Percentiles rank a stretch among this genome's conserved stretches.
Evolutionary conservation across 495 filamentous ascomycete species (phyloP).

Genomic region (Aspergillus kassunensis): DNA sequence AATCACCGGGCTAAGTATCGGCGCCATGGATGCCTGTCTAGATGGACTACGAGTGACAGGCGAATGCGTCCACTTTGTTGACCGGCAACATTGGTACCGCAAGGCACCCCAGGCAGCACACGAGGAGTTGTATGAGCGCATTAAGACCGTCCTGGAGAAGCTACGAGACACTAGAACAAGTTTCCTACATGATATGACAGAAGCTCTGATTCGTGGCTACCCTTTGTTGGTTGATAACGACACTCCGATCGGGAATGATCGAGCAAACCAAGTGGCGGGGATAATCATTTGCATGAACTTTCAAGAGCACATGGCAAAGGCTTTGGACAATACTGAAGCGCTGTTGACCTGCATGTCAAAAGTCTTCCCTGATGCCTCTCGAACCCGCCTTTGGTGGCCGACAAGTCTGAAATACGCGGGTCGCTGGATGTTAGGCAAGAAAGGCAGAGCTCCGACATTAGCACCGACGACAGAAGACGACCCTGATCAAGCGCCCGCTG

Average conservation of each 20-base stretch:
- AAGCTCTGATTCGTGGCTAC: constrained; percentile 8
- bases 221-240: not conserved
- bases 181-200: constrained; percentile 17
- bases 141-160: constrained; percentile 5
- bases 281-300: constrained; percentile 24
- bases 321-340: constrained; percentile 13
- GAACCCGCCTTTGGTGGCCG: constrained; percentile 17
- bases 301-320: constrained; percentile 18
- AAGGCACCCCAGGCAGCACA: constrained; percentile 9
- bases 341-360: constrained; percentile 11
- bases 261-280: not conserved
- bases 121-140: constrained; percentile 10
- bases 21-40: constrained; percentile 14
- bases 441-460: constrained; percentile 16
- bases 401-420: constrained; percentile 14
- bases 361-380: constrained; percentile 10
- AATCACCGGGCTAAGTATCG: constrained; percentile 3
- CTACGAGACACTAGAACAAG: constrained; percentile 5
- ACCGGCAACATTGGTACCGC: constrained; percentile 13
- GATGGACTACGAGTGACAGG: constrained; percentile 9
- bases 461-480: constrained; percentile 10
- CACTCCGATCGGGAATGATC: not conserved
- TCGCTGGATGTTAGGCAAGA: constrained; percentile 16
- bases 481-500: constrained; percentile 9
- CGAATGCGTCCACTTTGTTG: constrained; percentile 21